Base-by-base conservation (phyloP, 345 rosid genomes). In the Acer saccharum region DNA sequence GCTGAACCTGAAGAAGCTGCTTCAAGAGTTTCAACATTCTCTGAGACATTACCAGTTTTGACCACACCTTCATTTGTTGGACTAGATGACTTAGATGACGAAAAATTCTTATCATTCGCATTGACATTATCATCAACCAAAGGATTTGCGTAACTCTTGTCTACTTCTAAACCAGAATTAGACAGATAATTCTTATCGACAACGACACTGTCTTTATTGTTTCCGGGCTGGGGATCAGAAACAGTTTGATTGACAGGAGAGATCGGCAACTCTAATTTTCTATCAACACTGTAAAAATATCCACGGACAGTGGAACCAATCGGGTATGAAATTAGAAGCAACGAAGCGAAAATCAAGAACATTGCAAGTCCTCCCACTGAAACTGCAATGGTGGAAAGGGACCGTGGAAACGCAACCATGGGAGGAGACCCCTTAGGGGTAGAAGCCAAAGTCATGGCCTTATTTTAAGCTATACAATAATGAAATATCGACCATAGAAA, bases 331-430 rank as follows among this genome's bases (percentile, higher is more conserved):
- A 91, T 83, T 27, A 89, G 80, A 82, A 94, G 82, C 86, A 82
- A 80, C 21, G 97, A 93, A 75, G 89, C 97, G 63, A 91, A 73
- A 72, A 92, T 43, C 83, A 93, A 78, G 83, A 93, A 87, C 74
- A 86, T 48, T 29, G 93, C 91, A 70, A 93, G 83, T 44, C 95
- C 93, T 74, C 87, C 98, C 43, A 89, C 82, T 14, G 89, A 82
- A 70, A 86, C 81, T 54, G 83, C 82, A 78, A 93, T 91, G 29
- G 89, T 78, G 20, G 94, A 83, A 67, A 92, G 84, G 6, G 92
- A 77, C 60, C 93, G 87, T 1, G 96, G 94, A 77, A 87, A 85
- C 0, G 82, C 81, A 69, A 85, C 78, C 73, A 76, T 75, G 21
- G 78, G 71, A 35, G 86, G 80, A 65, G 85, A 60, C 68, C 78